Conservation (phyloP, 208 protist genomes). For the Borovskyia barvae region DNA sequence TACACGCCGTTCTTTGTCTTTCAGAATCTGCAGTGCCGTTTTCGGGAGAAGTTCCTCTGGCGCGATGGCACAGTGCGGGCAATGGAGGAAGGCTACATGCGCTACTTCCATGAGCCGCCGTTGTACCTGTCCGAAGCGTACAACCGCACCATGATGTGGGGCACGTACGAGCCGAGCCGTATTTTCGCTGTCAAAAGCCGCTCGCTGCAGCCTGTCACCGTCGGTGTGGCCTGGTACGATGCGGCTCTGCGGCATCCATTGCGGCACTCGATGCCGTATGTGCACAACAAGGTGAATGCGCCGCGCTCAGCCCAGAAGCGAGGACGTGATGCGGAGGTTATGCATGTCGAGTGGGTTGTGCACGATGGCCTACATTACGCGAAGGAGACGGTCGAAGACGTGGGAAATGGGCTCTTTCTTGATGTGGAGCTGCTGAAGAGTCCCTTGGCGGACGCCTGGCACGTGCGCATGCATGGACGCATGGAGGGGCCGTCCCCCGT, state of each 20-base stretch:
- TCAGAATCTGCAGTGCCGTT: constrained; percentile 65
- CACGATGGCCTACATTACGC: constrained; percentile 84
- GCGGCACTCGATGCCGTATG: constrained; percentile 60
- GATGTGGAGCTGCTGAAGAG: constrained; percentile 85
- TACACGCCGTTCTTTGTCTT: constrained; percentile 85
- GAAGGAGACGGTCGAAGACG: constrained; percentile 57
- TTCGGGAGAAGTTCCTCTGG: constrained; percentile 51
- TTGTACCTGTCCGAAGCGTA: constrained; percentile 64
- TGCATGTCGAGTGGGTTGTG: constrained; percentile 64
- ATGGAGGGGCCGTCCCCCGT: constrained; percentile 41
- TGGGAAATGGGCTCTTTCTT: constrained; percentile 35
- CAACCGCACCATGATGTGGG: constrained; percentile 79
- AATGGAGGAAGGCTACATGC: constrained; percentile 58
- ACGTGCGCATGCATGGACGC: constrained; percentile 71
- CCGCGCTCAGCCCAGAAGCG: constrained; percentile 32
- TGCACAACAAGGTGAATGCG: constrained; percentile 69
- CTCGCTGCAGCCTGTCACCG: constrained; percentile 53
- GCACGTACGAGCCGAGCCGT: constrained; percentile 80
- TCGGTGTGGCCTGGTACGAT: constrained; percentile 87
- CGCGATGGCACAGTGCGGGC: constrained; percentile 36
- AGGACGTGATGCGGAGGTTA: constrained; percentile 41
- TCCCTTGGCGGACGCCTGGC: constrained; percentile 71
- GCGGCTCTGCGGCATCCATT: constrained; percentile 42
- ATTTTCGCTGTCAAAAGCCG: constrained; percentile 82
- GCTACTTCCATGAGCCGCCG: constrained; percentile 60